Evolutionary conservation across 2,329 filamentous ascomycete species (phyloP).

Genomic region (Neofusicoccum umdonicola): DNA sequence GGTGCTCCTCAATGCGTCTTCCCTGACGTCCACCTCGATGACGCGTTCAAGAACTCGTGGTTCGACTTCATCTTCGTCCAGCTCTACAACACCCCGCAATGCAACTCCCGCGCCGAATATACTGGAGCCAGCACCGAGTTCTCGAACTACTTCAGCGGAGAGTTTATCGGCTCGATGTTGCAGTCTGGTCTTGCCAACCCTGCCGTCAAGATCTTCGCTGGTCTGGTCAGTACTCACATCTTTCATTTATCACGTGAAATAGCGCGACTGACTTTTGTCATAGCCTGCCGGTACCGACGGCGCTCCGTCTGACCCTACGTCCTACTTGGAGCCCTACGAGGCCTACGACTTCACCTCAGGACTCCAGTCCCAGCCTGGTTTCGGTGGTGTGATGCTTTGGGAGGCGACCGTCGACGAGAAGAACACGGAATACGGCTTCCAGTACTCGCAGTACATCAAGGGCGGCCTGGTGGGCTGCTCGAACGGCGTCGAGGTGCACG

Average conservation of each 20-base stretch:
- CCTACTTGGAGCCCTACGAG: constrained; percentile 50
- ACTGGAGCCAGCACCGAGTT: constrained; percentile 23
- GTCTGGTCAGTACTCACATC: constrained; percentile 33
- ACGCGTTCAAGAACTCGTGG: constrained; percentile 50
- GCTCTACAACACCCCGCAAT: constrained; percentile 62
- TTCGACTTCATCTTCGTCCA: constrained; percentile 64
- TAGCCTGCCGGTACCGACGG: constrained; percentile 28
- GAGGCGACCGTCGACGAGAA: constrained; percentile 51
- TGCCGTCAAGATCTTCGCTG: constrained; percentile 54
- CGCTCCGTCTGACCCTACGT: constrained; percentile 27
- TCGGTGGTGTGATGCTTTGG: constrained; percentile 62
- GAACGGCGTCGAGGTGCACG: not conserved
- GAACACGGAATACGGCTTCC: constrained; percentile 45
- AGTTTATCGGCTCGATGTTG: constrained; percentile 38
- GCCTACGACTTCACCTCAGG: constrained; percentile 46
- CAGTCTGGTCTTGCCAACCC: constrained; percentile 37
- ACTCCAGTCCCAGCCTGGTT: constrained; percentile 40
- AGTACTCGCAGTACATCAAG: constrained; percentile 51
- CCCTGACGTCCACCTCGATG: constrained; percentile 59
- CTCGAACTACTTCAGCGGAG: constrained; percentile 46
- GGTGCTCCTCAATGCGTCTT: constrained; percentile 69
- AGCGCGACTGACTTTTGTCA: not conserved
- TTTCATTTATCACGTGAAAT: not conserved
- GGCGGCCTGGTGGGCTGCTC: constrained; percentile 24
- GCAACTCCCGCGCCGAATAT: constrained; percentile 48